phyloP scores from a whole-genome alignment of 1,284 basidiomycete species.

The Blastosporella zonata region DNA sequence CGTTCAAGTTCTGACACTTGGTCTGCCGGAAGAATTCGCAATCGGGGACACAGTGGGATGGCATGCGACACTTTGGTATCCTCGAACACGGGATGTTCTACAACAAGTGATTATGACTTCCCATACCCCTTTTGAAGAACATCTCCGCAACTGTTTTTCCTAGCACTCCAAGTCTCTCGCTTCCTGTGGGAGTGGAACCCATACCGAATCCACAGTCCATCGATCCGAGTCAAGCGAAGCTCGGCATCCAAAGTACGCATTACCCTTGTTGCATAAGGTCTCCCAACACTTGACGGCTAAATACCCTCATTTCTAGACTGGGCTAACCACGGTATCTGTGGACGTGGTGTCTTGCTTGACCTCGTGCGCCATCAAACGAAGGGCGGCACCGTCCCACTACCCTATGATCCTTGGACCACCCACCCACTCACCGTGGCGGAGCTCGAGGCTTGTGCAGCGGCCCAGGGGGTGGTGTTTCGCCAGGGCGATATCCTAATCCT shows the following conservation, averaged over 20 bases:
- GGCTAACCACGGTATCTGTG: constrained; percentile 73
- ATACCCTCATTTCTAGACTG: constrained; percentile 43
- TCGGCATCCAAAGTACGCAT: constrained; percentile 64
- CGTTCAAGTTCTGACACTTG: neutral
- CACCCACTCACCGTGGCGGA: constrained; percentile 55
- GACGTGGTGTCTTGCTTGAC: constrained; percentile 68
- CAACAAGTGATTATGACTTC: constrained; percentile 44
- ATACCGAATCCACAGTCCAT: constrained; percentile 50
- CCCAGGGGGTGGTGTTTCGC: constrained; percentile 57
- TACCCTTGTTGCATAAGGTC: neutral
- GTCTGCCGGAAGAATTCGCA: constrained; percentile 58
- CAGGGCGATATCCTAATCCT: constrained; percentile 60
- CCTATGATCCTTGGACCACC: constrained; percentile 66
- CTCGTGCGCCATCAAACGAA: constrained; percentile 52
- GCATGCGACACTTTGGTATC: constrained; percentile 60
- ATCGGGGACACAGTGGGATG: constrained; percentile 76
- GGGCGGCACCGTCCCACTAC: constrained; percentile 37
- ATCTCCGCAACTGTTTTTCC: constrained; percentile 1
- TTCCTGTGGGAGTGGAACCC: constrained; percentile 46
- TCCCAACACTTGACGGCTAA: neutral
- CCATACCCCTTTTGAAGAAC: neutral
- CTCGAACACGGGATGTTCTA: constrained; percentile 57
- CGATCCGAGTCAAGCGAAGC: constrained; percentile 45
- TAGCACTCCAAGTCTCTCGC: constrained; percentile 45
- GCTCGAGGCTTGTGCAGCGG: constrained; percentile 59